Conservation (phyloP, 225 moss, liverwort and hornwort genomes). For the Sphagnum tenellum region DNA sequence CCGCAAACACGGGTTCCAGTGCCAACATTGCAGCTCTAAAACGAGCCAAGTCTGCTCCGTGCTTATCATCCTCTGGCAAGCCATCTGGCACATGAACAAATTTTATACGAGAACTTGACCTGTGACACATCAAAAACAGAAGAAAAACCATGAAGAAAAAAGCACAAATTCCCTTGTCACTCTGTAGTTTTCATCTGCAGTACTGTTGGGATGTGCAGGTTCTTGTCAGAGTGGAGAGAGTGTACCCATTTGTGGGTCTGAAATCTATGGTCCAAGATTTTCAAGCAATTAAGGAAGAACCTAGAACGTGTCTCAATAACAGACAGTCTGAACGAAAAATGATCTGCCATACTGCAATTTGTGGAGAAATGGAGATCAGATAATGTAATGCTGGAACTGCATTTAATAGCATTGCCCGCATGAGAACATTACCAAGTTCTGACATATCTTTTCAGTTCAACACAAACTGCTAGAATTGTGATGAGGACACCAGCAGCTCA, state of each 20-base stretch:
- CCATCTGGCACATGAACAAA: conserved; percentile 10
- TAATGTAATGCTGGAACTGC: background rate
- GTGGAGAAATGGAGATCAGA: too few relatives aligned
- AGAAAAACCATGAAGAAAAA: background rate
- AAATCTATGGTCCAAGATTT: too few relatives aligned
- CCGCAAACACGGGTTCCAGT: conserved; percentile 9
- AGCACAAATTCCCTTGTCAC: background rate
- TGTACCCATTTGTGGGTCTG: too few relatives aligned
- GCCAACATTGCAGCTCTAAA: conserved; percentile 6
- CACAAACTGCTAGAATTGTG: too few relatives aligned
- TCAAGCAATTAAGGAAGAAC: too few relatives aligned
- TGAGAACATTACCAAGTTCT: background rate
- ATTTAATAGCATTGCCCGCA: background rate
- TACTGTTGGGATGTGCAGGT: too few relatives aligned
- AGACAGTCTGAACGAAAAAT: too few relatives aligned
- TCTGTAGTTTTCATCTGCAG: conserved; percentile 5
- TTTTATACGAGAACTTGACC: conserved; percentile 8
- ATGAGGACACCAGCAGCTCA: background rate
- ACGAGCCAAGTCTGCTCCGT: background rate
- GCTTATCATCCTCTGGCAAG: conserved; percentile 3
- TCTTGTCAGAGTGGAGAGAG: too few relatives aligned
- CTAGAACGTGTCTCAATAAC: too few relatives aligned
- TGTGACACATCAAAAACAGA: background rate
- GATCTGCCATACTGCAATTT: too few relatives aligned
- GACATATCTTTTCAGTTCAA: too few relatives aligned